Percentiles rank a stretch among this genome's conserved stretches.
Evolutionary conservation across 106 monocot genomes (phyloP).

Genomic region (Acorus gramineus): DNA sequence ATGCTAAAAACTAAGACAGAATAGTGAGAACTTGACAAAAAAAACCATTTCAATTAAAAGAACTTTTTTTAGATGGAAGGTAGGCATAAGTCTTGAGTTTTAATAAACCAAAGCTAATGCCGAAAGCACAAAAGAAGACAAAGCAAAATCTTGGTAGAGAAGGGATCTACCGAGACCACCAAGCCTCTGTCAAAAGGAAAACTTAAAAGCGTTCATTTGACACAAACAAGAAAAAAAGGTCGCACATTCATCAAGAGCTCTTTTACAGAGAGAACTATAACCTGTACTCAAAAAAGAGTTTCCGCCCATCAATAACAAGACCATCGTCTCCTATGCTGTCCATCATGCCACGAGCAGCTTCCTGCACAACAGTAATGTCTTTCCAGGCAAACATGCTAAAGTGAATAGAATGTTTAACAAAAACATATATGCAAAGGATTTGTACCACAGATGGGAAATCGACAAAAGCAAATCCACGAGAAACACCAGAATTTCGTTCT

Average conservation of each 20-base stretch:
- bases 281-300: constrained; percentile 94
- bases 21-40: too few species aligned
- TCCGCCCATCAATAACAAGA: constrained; percentile 83
- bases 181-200: not conserved
- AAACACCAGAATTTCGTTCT: constrained; percentile 80
- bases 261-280: constrained; percentile 2
- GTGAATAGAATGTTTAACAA: not conserved
- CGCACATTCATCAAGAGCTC: not conserved
- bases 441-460: constrained; percentile 89
- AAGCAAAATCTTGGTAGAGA: too few species aligned
- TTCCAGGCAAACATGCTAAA: not conserved
- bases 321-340: constrained; percentile 69
- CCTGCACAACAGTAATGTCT: constrained; percentile 24
- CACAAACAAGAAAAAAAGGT: not conserved
- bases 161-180: not conserved
- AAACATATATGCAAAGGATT: constrained; percentile 1
- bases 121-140: too few species aligned
- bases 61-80: too few species aligned
- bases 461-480: constrained; percentile 98
- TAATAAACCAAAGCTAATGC: too few species aligned
- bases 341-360: constrained; percentile 88
- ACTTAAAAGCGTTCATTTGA: not conserved
- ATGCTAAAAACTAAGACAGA: too few species aligned
- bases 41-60: too few species aligned
- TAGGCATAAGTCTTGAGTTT: too few species aligned